Evolutionary conservation across 495 filamentous ascomycete species (phyloP).

Genomic region (Neurospora tetrasperma): DNA sequence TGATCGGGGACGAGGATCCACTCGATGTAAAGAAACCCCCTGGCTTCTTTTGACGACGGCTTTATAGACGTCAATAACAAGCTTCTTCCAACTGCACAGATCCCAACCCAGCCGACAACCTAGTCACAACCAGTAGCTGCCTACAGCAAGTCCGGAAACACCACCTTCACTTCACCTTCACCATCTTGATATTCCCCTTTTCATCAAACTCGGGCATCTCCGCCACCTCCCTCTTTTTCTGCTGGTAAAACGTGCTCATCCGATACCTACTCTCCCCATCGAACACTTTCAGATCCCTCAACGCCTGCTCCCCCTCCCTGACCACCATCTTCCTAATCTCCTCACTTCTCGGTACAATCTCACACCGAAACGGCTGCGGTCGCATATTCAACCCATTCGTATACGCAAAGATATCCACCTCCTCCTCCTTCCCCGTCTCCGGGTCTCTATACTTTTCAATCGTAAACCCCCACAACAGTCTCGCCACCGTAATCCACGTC

Average conservation of each 20-base stretch:
- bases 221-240: constrained; percentile 20
- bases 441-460: constrained; percentile 39
- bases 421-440: constrained; percentile 36
- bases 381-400: constrained; percentile 48
- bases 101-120: background rate
- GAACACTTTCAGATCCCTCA: constrained; percentile 41
- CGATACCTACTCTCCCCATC: constrained; percentile 50
- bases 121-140: too few relatives aligned
- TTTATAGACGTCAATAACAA: background rate
- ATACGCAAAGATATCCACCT: constrained; percentile 43
- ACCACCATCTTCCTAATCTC: constrained; percentile 43
- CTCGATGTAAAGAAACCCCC: background rate
- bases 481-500: constrained; percentile 44
- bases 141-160: too few relatives aligned
- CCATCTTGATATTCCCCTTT: constrained; percentile 20
- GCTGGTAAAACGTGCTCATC: constrained; percentile 43
- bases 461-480: constrained; percentile 46
- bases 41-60: background rate
- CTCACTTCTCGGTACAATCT: constrained; percentile 37
- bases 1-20: background rate
- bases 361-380: constrained; percentile 42
- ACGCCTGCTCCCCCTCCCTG: constrained; percentile 43
- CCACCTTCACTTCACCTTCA: constrained; percentile 10
- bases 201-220: constrained; percentile 24
- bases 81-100: background rate